These are phyloP conservation scores for Grigorovia humatica DNA, from an alignment of 805 yeast species.

Conservation along the genomic window DNA sequence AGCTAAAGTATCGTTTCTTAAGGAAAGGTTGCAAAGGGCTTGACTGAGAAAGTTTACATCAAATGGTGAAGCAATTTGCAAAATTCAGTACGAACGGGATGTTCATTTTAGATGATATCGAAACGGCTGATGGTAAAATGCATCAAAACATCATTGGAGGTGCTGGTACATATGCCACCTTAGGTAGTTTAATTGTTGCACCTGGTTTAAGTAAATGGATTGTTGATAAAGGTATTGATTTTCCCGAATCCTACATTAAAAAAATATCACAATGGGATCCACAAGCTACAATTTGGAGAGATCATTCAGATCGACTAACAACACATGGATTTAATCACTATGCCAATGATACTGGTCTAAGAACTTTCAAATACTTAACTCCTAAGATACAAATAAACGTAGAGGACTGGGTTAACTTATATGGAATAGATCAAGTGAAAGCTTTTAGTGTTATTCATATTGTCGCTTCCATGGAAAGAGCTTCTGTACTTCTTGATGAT, in stretches of 20 bases:
- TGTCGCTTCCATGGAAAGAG: conserved; percentile 62
- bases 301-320: conserved; percentile 44
- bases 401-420: conserved; percentile 32
- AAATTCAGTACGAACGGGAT: conserved; percentile 65
- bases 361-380: conserved; percentile 52
- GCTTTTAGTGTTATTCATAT: conserved; percentile 45
- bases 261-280: conserved; percentile 52
- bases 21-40: too few relatives aligned
- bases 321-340: conserved; percentile 78
- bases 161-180: conserved; percentile 72
- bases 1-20: too few relatives aligned
- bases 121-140: conserved; percentile 29
- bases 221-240: conserved; percentile 72
- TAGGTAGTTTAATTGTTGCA: conserved; percentile 58
- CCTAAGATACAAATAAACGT: conserved; percentile 53
- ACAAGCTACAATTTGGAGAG: conserved; percentile 42
- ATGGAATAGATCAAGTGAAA: conserved; percentile 30
- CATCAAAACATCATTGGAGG: conserved; percentile 66
- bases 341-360: conserved; percentile 47
- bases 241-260: conserved; percentile 40
- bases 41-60: too few relatives aligned
- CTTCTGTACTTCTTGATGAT: conserved; percentile 36
- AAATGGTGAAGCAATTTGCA: background rate
- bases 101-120: conserved; percentile 84
- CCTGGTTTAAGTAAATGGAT: conserved; percentile 45